phyloP scores from a whole-genome alignment of 306 rosid genomes.

The Acacia crassicarpa region DNA sequence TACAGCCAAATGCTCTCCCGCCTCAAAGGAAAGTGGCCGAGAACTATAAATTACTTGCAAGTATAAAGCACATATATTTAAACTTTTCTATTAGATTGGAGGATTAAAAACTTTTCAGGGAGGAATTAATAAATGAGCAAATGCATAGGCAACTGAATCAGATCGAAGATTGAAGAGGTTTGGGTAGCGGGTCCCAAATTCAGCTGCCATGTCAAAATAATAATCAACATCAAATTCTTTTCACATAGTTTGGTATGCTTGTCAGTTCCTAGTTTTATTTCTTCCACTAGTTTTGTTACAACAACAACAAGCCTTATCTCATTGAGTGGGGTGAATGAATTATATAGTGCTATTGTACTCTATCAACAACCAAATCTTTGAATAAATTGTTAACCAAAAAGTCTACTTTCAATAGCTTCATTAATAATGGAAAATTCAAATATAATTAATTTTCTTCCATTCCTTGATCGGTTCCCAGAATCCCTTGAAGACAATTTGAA shows the following conservation, averaged over 20 bases:
- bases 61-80: background rate
- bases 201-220: background rate
- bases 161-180: background rate
- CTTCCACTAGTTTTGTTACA: background rate
- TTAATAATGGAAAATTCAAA: background rate
- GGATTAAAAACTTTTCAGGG: background rate
- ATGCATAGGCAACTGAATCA: background rate
- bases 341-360: no score
- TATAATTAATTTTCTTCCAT: background rate
- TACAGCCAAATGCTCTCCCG: background rate
- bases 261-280: background rate
- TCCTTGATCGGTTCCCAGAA: background rate
- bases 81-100: slow-evolving; percentile 18
- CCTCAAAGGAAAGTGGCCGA: background rate
- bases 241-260: background rate
- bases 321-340: no score
- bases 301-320: no score
- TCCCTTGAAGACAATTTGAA: background rate
- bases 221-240: background rate
- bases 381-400: no score
- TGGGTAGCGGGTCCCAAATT: background rate
- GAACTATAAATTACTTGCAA: background rate
- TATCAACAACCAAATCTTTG: no score
- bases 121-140: background rate
- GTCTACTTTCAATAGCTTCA: no score